Percentiles rank a stretch among this genome's conserved stretches.
phyloP scores from a whole-genome alignment of 2,329 filamentous ascomycete genomes.

The Cercospora sp. region DNA sequence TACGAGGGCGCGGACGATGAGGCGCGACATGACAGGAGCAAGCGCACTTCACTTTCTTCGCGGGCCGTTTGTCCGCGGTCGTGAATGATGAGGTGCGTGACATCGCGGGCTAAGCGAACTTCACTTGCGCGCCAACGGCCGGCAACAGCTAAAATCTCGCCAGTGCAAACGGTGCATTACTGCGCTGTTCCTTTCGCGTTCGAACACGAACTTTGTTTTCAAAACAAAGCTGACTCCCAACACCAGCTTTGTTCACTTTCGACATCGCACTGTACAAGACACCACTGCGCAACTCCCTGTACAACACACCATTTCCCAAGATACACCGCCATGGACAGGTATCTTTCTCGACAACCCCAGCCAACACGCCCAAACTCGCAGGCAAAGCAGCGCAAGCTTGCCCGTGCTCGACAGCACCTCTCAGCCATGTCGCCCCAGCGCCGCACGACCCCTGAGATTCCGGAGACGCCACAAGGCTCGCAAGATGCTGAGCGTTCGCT shows the following conservation, averaged over 20 bases:
- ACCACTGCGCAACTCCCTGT: background rate
- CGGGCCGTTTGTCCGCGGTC: background rate
- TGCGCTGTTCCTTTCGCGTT: background rate
- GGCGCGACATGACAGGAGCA: background rate
- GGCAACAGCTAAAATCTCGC: background rate
- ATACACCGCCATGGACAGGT: background rate
- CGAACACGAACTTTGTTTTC: background rate
- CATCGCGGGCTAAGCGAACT: background rate
- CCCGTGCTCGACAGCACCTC: too few species aligned
- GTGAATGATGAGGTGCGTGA: background rate
- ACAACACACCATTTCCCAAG: background rate
- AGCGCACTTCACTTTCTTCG: background rate
- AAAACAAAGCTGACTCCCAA: background rate
- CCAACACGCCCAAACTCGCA: background rate
- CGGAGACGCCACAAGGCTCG: background rate
- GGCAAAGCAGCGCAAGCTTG: too few species aligned
- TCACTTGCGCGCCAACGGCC: constrained; percentile 1
- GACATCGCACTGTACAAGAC: background rate
- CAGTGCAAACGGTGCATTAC: background rate
- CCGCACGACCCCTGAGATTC: background rate
- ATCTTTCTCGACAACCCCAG: background rate
- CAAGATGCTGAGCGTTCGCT: too few species aligned
- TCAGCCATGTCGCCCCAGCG: background rate
- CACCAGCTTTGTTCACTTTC: background rate
- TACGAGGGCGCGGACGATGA: background rate